Base-by-base conservation (phyloP, 306 rosid genomes). In the Prunus kanzakura region DNA sequence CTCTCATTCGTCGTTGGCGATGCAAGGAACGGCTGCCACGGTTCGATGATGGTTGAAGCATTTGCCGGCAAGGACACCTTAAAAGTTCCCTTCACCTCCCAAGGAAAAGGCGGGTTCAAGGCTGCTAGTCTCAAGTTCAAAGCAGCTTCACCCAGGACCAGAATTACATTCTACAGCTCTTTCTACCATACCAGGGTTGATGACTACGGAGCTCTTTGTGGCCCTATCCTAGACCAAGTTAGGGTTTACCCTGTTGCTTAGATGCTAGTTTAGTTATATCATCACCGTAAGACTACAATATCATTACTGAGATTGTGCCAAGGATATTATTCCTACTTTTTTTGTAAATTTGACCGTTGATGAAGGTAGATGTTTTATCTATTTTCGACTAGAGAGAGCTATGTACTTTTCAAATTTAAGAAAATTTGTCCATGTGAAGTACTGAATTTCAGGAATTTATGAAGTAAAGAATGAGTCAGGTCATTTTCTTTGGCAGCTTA, bases 21-120 rank as follows among this genome's bases (percentile, higher is more conserved):
- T 6, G 97, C 96, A 18, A 92, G 74, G 79, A 96, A 96, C 52
- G 98, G 97, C 41, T 96, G 98, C 71, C 97, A 91, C 4, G 99
- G 99, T 67, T 87, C 97, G 2, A 96, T 96, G 99, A 74, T 89
- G 93, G 88, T 95, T 32, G 98, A 95, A 68, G 99, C 96, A 38
- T 95, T 95, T 64, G 99, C 97, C 11, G 97, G 84, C 0, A 88
- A 86, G 78, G 92, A 86, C 3, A 87, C 92, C 25, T 74, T 95
- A 12, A 95, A 95, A 75, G 97, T 85, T 23, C 96, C 97, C 23
- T 93, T 80, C 84, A 78, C 81, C 52, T 95, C 97, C 11, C 78
- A 84, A 80, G 98, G 98, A 12, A 89, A 89, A 75, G 99, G 97
- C 0, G 73, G 35, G 19, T 89, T 82, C 89, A 84, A 67, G 79